Conservation (phyloP, 306 rosid genomes). For the Trichosanthes truncata region DNA sequence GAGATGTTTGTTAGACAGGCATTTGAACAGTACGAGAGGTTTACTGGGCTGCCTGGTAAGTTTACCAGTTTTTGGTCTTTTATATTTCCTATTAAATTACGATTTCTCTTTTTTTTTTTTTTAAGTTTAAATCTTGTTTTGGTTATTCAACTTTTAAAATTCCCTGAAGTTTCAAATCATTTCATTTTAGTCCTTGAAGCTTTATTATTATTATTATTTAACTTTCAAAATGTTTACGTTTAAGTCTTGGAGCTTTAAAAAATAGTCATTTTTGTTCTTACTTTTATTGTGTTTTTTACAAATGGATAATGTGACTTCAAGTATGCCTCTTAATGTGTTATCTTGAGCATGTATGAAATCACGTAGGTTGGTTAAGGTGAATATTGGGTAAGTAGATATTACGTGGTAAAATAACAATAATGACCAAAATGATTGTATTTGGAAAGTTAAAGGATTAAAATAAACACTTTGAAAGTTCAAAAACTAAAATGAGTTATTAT, state of each 20-base stretch:
- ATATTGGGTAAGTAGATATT: not conserved
- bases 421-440: no score
- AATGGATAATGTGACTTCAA: no score
- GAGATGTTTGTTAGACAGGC: constrained; percentile 71
- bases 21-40: constrained; percentile 45
- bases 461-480: not conserved
- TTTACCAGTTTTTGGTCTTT: not conserved
- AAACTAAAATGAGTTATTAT: no score
- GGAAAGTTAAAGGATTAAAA: no score
- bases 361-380: not conserved
- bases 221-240: no score
- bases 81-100: not conserved
- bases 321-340: no score
- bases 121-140: not conserved
- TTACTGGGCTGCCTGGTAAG: constrained; percentile 52
- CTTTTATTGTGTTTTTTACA: no score
- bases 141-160: not conserved
- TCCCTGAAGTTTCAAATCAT: no score
- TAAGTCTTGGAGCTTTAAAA: not conserved
- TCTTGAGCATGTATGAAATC: not conserved
- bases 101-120: not conserved
- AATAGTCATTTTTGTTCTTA: not conserved
- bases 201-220: no score
- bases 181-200: no score
- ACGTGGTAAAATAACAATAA: no score